These are phyloP conservation scores for Psilocybe subaeruginosa DNA, from an alignment of 768 basidiomycete genomes.

Conservation along the genomic window DNA sequence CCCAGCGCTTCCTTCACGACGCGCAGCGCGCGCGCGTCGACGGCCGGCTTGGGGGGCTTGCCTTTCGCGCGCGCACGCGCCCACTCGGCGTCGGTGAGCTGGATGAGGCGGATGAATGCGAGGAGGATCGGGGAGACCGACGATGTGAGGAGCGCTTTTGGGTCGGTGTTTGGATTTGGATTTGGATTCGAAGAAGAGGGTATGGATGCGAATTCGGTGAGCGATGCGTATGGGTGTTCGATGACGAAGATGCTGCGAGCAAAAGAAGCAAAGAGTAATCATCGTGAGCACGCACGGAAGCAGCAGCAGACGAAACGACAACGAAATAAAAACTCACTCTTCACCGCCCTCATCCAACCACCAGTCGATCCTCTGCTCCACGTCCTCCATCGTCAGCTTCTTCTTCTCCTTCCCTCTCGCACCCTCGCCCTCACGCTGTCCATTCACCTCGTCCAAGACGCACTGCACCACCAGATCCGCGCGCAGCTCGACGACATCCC, in stretches of 20 bases:
- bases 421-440: background rate
- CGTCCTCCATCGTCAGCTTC: constrained; percentile 23
- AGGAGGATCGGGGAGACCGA: constrained; percentile 56
- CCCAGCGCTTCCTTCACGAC: constrained; percentile 53
- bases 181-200: background rate
- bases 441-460: constrained; percentile 26
- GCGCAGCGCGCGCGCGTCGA: constrained; percentile 48
- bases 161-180: constrained; percentile 22
- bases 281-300: background rate
- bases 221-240: constrained; percentile 29
- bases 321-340: constrained; percentile 58
- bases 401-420: background rate
- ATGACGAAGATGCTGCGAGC: constrained; percentile 55
- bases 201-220: constrained; percentile 40
- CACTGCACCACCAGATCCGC: constrained; percentile 66
- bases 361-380: constrained; percentile 81
- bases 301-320: background rate
- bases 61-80: constrained; percentile 58
- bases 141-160: background rate
- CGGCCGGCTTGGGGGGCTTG: constrained; percentile 74
- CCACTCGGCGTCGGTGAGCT: constrained; percentile 57
- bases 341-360: constrained; percentile 92
- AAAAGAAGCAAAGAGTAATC: background rate
- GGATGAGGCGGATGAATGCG: constrained; percentile 64
- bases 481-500: constrained; percentile 76